phyloP scores from a whole-genome alignment of 495 filamentous ascomycete genomes.

The Trichoderma parareesei region DNA sequence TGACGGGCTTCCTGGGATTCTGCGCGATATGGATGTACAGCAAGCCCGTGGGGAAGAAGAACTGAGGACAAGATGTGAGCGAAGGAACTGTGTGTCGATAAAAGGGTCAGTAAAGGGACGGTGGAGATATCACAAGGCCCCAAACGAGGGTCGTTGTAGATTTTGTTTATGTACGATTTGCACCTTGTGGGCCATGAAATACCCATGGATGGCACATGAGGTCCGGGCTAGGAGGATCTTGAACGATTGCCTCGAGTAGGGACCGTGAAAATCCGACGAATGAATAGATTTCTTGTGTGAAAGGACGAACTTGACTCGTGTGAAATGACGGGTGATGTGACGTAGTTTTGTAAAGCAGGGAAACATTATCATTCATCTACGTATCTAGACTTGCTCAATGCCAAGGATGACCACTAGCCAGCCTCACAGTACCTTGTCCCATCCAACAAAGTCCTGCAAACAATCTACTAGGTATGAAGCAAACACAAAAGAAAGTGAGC shows the following conservation, averaged over 20 bases:
- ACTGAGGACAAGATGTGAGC: neutral
- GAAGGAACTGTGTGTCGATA: neutral
- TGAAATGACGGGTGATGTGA: neutral
- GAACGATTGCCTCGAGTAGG: neutral
- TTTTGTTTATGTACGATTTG: conserved; percentile 9
- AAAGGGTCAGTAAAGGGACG: neutral
- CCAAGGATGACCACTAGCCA: neutral
- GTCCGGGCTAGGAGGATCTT: neutral
- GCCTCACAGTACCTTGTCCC: neutral
- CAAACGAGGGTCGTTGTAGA: neutral
- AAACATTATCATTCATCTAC: neutral
- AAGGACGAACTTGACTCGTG: neutral
- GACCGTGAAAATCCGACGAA: neutral
- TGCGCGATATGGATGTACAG: conserved; percentile 86
- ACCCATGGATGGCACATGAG: conserved; percentile 5
- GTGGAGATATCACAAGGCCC: neutral
- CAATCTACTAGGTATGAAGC: no score
- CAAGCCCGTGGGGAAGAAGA: conserved; percentile 39
- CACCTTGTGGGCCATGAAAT: neutral
- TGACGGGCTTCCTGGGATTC: conserved; percentile 78
- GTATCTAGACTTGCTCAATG: neutral
- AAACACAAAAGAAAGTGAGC: neutral
- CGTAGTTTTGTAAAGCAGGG: no score
- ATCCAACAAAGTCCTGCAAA: neutral
- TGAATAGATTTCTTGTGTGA: conserved; percentile 7